These are phyloP conservation scores for Bathelium albidoporum DNA, from an alignment of 495 filamentous ascomycete species.

Conservation along the genomic window DNA sequence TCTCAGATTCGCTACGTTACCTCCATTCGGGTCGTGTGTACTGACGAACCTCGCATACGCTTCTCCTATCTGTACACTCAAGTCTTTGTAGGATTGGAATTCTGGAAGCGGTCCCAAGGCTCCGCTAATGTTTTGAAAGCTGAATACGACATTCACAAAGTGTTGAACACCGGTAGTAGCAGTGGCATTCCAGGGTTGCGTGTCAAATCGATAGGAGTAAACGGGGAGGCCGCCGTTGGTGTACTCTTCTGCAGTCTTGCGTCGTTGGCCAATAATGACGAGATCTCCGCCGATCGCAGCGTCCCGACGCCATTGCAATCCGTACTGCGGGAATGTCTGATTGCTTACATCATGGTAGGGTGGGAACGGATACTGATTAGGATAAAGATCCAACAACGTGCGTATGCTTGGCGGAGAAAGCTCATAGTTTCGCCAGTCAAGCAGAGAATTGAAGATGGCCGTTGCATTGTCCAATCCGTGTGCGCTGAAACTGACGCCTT, in stretches of 20 bases:
- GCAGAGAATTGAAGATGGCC: slow-evolving; percentile 37
- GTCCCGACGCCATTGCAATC: slow-evolving; percentile 21
- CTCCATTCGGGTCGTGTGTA: slow-evolving; percentile 25
- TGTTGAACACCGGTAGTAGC: slow-evolving; percentile 16
- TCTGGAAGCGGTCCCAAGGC: slow-evolving; percentile 22
- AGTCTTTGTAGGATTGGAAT: slow-evolving; percentile 20
- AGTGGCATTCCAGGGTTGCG: slow-evolving; percentile 21
- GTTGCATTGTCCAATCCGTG: slow-evolving; percentile 38
- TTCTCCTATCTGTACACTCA: slow-evolving; percentile 18
- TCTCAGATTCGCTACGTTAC: not conserved
- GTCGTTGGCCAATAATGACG: slow-evolving; percentile 21
- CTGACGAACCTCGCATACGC: slow-evolving; percentile 22
- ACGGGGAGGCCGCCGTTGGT: slow-evolving; percentile 14
- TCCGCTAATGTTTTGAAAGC: slow-evolving; percentile 24
- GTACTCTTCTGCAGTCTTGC: slow-evolving; percentile 22
- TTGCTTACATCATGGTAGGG: slow-evolving; percentile 16
- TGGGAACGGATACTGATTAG: slow-evolving; percentile 15
- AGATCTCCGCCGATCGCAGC: slow-evolving; percentile 23
- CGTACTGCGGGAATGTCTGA: slow-evolving; percentile 16
- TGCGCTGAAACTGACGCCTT: slow-evolving; percentile 38
- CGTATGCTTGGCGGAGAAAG: slow-evolving; percentile 22
- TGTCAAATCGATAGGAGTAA: slow-evolving; percentile 23
- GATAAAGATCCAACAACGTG: slow-evolving; percentile 21
- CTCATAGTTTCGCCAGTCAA: slow-evolving; percentile 38
- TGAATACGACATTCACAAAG: slow-evolving; percentile 23